Evolutionary conservation across 73 alveolate genomes (phyloP).

Genomic region (Blepharisma japonicum): DNA sequence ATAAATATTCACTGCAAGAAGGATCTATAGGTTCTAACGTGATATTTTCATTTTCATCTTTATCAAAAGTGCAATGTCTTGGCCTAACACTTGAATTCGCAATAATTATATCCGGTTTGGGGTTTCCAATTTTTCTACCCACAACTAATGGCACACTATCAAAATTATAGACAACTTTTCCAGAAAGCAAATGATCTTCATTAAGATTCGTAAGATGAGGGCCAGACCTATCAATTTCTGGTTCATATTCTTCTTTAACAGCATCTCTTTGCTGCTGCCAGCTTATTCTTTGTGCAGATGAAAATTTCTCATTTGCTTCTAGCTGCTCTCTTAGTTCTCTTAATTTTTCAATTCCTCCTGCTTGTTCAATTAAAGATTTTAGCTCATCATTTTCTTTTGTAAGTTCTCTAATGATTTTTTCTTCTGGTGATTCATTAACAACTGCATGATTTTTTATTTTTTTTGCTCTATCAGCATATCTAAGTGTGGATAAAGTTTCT

Average conservation of each 20-base stretch:
- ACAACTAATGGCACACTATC: conserved; percentile 74
- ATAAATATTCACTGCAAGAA: conserved; percentile 24
- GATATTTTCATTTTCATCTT: conserved; percentile 44
- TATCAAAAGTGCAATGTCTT: conserved; percentile 68
- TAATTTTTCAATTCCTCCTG: conserved; percentile 45
- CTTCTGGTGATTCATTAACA: conserved; percentile 90
- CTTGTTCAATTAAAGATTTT: conserved; percentile 49
- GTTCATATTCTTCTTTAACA: conserved; percentile 47
- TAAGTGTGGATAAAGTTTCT: conserved; percentile 94
- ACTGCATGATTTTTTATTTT: conserved; percentile 89
- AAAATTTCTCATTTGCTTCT: conserved; percentile 47
- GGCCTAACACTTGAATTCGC: conserved; percentile 82
- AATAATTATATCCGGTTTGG: conserved; percentile 79
- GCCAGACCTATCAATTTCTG: conserved; percentile 42
- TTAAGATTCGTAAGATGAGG: conserved; percentile 86
- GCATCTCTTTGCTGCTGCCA: conserved; percentile 66
- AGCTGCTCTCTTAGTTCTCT: conserved; percentile 68
- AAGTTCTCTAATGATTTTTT: conserved; percentile 77
- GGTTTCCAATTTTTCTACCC: conserved; percentile 90
- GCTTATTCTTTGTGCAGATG: conserved; percentile 55
- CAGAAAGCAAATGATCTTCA: conserved; percentile 90
- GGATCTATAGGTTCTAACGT: conserved; percentile 45
- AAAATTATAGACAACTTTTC: conserved; percentile 72
- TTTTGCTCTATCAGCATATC: conserved; percentile 98
- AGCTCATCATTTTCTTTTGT: conserved; percentile 81